Conservation (phyloP, 306 rosid genomes). For the Crotalaria pallida region DNA sequence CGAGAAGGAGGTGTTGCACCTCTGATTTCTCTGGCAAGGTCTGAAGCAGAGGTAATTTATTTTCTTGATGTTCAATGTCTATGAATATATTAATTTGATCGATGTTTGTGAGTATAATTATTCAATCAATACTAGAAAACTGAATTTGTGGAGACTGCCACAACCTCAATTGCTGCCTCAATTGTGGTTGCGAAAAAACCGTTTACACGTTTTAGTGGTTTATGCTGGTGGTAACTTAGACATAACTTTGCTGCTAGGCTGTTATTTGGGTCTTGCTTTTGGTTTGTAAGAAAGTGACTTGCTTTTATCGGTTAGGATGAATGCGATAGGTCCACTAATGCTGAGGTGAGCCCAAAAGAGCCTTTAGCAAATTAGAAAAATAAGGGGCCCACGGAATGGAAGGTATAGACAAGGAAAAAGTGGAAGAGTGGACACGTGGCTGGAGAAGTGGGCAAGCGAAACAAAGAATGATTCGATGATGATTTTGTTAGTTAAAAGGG, state of each 20-base stretch:
- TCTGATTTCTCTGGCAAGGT: slow-evolving; percentile 89
- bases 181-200: background rate
- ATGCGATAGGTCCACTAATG: too few species aligned
- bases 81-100: background rate
- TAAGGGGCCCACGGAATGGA: too few species aligned
- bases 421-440: too few species aligned
- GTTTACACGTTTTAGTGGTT: background rate
- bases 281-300: background rate
- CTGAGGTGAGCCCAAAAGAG: too few species aligned
- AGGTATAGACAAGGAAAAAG: too few species aligned
- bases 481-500: too few species aligned
- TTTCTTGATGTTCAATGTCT: slow-evolving; percentile 6
- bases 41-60: slow-evolving; percentile 75
- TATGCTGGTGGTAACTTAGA: background rate
- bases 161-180: background rate
- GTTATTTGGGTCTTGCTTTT: background rate
- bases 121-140: background rate
- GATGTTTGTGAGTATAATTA: background rate
- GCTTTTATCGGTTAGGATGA: background rate
- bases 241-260: slow-evolving; percentile 1
- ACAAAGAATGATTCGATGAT: too few species aligned
- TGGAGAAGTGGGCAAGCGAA: too few species aligned
- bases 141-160: background rate
- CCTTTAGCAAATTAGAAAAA: too few species aligned
- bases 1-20: slow-evolving; percentile 99